Evolutionary conservation across 805 yeast species (phyloP).

Genomic region (Teunomyces funiuensis): DNA sequence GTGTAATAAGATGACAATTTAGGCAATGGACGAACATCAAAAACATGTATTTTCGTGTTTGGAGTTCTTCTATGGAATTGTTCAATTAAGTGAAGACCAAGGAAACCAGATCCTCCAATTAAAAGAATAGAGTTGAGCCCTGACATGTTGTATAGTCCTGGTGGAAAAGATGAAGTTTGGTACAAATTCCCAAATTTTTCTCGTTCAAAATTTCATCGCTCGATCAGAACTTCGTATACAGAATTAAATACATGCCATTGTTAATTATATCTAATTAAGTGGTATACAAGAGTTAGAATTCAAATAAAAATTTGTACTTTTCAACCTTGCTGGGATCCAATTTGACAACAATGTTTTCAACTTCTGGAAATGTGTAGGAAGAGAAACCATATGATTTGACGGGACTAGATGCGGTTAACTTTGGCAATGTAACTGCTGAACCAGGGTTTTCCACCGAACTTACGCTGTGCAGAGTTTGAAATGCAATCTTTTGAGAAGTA

Average conservation of each 20-base stretch:
- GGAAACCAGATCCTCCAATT: constrained; percentile 95
- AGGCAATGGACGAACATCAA: constrained; percentile 89
- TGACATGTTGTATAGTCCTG: constrained; percentile 10
- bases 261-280: not conserved
- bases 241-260: not conserved
- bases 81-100: constrained; percentile 88
- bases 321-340: constrained; percentile 28
- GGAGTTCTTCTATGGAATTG: constrained; percentile 70
- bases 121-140: constrained; percentile 61
- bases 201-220: constrained; percentile 2
- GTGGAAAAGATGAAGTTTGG: not conserved
- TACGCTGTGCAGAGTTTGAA: too few species aligned
- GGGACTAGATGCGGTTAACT: not conserved
- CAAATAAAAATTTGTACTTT: constrained; percentile 25
- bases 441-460: not conserved
- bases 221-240: not conserved
- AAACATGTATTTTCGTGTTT: constrained; percentile 74
- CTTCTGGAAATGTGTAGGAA: constrained; percentile 25
- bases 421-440: not conserved
- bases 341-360: constrained; percentile 15
- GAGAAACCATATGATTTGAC: not conserved
- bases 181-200: not conserved
- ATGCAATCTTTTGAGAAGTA: not conserved
- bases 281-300: constrained; percentile 2
- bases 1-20: constrained; percentile 72